Conservation (phyloP, 2,329 filamentous ascomycete species). For the Alternaria brassicae region DNA sequence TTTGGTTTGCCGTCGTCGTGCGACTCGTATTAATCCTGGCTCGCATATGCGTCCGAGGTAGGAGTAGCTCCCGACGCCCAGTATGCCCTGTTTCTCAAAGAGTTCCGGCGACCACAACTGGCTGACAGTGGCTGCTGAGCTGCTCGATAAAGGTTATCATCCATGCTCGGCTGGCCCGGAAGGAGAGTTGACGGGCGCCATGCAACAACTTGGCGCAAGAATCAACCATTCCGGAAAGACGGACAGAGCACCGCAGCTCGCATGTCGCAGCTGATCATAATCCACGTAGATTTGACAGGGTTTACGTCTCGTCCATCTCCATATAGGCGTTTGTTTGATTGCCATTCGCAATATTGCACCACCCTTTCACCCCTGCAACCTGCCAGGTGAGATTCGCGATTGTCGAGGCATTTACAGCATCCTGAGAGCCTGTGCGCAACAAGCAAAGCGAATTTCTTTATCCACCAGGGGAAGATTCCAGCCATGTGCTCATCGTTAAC, state of each 20-base stretch:
- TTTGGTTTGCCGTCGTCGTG: conserved; percentile 31
- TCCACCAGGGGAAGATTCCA: conserved; percentile 5
- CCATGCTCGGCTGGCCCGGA: conserved; percentile 28
- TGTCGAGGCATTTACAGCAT: background rate
- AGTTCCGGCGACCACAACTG: conserved; percentile 26
- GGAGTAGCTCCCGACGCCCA: conserved; percentile 17
- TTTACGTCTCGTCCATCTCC: conserved; percentile 30
- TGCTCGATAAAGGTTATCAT: conserved; percentile 18
- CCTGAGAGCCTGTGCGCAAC: conserved; percentile 2
- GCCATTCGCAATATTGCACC: conserved; percentile 34
- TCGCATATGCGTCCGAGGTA: conserved; percentile 25
- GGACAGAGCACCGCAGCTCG: conserved; percentile 16
- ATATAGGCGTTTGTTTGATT: conserved; percentile 32
- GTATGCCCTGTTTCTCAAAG: conserved; percentile 20
- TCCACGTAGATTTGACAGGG: conserved; percentile 43
- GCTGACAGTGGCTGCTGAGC: conserved; percentile 17
- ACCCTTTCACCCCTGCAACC: conserved; percentile 28
- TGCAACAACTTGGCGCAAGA: conserved; percentile 21
- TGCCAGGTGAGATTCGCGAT: conserved; percentile 18
- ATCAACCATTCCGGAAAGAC: conserved; percentile 26
- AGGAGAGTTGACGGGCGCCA: conserved; percentile 16
- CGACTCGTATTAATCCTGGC: conserved; percentile 40
- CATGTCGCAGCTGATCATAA: conserved; percentile 26
- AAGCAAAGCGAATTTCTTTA: conserved; percentile 6
- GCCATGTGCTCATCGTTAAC: conserved; percentile 17